Evolutionary conservation across 805 yeast genomes (phyloP), one percentile per base, ranked within the genome.

Genomic region (Jamesozyma spencerorum): DNA sequence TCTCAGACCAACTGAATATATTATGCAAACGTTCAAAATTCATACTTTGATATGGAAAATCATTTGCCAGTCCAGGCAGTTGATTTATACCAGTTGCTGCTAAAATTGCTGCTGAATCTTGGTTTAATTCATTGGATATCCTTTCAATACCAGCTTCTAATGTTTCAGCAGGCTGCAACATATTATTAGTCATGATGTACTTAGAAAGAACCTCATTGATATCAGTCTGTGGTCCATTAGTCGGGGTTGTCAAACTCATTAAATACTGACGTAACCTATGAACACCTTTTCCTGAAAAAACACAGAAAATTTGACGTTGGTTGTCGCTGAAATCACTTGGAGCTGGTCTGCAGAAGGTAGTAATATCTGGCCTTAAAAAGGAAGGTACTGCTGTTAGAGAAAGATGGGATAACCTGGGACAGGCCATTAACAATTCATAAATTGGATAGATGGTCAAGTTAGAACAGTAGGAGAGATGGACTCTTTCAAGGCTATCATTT

Each of bases 281-380:
- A 14, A 92, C 95, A 7, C 97, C 97, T 44, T 75, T 76, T 1
- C 97, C 97, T 27, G 90, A 80, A 57, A 87, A 92, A 11, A 90
- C 98, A 65, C 97, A 90, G 55, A 92, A 90, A 37, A 84, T 71
- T 18, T 79, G 73, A 48, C 80, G 80, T 60, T 92, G 98, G 53
- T 81, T 81, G 41, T 80, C 85, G 39, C 81, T 87, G 59, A 92
- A 88, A 52, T 87, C 97, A 11, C 83, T 77, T 3, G 98, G 97
- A 2, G 97, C 92, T 7, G 81, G 84, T 22, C 97, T 79, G 60
- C 97, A 88, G 62, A 77, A 88, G 48, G 75, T 78, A 0, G 90
- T 82, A 37, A 90, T 77, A 54, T 90, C 97, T 8, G 81, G 72
- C 45, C 95, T 72, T 57, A 90, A 70, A 64, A 92, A 90, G n/a